These are phyloP conservation scores for Panus rudis DNA, from an alignment of 768 basidiomycete species.

Conservation along the genomic window DNA sequence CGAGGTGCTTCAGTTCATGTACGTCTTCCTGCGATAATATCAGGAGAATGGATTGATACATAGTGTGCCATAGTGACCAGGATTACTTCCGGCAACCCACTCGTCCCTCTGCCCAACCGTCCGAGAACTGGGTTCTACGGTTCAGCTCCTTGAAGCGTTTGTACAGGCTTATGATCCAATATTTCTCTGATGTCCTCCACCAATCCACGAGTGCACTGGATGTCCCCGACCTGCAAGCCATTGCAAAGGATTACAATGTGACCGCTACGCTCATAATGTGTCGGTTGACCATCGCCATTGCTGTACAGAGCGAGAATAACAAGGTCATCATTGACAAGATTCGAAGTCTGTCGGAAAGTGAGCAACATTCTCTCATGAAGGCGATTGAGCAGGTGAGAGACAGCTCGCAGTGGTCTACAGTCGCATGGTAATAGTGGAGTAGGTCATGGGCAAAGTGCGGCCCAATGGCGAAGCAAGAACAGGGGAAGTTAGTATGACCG, in stretches of 20 bases:
- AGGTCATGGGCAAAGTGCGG: slow-evolving; percentile 76
- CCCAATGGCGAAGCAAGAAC: slow-evolving; percentile 36
- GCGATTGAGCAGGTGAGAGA: slow-evolving; percentile 80
- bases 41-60: not conserved
- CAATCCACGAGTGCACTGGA: slow-evolving; percentile 72
- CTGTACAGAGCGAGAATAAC: slow-evolving; percentile 85
- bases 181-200: slow-evolving; percentile 77
- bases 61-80: slow-evolving; percentile 47
- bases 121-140: slow-evolving; percentile 87
- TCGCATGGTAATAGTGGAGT: slow-evolving; percentile 3
- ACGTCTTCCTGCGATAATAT: slow-evolving; percentile 24
- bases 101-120: slow-evolving; percentile 51
- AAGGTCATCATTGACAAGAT: slow-evolving; percentile 87
- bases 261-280: slow-evolving; percentile 67
- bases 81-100: slow-evolving; percentile 67
- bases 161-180: slow-evolving; percentile 84
- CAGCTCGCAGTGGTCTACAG: not conserved
- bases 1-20: slow-evolving; percentile 73
- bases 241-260: slow-evolving; percentile 71
- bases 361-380: slow-evolving; percentile 88
- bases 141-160: slow-evolving; percentile 79
- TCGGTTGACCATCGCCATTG: slow-evolving; percentile 75
- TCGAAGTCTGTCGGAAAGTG: slow-evolving; percentile 70
- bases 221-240: slow-evolving; percentile 81
- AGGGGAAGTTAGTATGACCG: slow-evolving; percentile 66